Percentiles rank a stretch among this genome's conserved stretches.
phyloP scores from a whole-genome alignment of 495 filamentous ascomycete species.

The Hypoxylon intermedium region DNA sequence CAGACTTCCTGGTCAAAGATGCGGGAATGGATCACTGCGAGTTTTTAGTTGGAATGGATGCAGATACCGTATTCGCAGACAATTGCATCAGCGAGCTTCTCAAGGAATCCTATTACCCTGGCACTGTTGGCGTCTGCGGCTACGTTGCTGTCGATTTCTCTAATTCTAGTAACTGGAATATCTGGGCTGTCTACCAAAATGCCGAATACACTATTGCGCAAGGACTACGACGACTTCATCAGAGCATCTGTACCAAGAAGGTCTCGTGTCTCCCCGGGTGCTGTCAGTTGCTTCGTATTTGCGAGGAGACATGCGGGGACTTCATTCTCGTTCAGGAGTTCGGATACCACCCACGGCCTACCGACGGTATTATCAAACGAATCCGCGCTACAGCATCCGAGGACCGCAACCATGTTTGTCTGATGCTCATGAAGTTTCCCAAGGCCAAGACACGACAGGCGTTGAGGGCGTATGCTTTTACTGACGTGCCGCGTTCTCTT shows the following conservation, averaged over 20 bases:
- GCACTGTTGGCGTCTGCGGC: conserved; percentile 42
- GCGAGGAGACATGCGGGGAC: conserved; percentile 43
- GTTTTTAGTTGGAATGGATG: conserved; percentile 44
- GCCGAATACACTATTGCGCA: conserved; percentile 45
- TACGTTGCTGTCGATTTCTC: conserved; percentile 44
- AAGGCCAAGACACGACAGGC: conserved; percentile 39
- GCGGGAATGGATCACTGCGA: conserved; percentile 35
- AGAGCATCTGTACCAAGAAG: conserved; percentile 41
- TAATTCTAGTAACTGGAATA: conserved; percentile 21
- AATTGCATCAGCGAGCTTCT: conserved; percentile 39
- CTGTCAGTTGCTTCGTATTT: conserved; percentile 42
- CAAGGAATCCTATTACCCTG: conserved; percentile 34
- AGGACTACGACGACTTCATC: conserved; percentile 41
- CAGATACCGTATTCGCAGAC: conserved; percentile 42
- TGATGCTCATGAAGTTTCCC: conserved; percentile 42
- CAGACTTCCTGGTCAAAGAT: conserved; percentile 29
- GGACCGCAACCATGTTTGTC: conserved; percentile 41
- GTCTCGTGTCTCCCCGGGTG: conserved; percentile 45
- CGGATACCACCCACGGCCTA: conserved; percentile 41
- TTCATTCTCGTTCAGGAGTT: conserved; percentile 42
- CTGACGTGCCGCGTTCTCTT: conserved; percentile 38
- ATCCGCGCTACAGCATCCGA: conserved; percentile 42
- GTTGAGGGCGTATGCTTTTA: conserved; percentile 40
- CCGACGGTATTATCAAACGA: conserved; percentile 39
- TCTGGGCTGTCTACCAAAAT: conserved; percentile 41